phyloP scores from a whole-genome alignment of 495 filamentous ascomycete species.

The Lasiosphaeria hispida region DNA sequence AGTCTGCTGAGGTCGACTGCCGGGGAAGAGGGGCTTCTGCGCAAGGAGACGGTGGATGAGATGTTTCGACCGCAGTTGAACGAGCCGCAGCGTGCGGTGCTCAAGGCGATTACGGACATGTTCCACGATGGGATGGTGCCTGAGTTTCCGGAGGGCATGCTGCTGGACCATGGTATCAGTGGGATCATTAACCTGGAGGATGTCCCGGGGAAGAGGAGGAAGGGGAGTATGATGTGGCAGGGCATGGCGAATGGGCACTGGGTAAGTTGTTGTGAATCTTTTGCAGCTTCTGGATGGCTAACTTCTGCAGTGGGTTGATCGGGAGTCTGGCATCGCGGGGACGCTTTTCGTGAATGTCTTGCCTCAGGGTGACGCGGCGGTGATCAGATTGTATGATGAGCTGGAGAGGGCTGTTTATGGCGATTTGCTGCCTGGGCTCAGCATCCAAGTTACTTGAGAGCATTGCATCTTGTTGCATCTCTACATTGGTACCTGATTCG shows the following conservation, averaged over 20 bases:
- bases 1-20: constrained; percentile 36
- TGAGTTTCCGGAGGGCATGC: constrained; percentile 19
- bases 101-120: constrained; percentile 9
- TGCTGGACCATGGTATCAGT: constrained; percentile 24
- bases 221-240: constrained; percentile 37
- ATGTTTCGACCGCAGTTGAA: constrained; percentile 55
- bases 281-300: neutral
- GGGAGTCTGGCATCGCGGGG: constrained; percentile 29
- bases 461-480: too few relatives aligned
- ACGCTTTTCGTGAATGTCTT: constrained; percentile 28
- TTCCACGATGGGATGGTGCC: constrained; percentile 15
- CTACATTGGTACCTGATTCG: too few relatives aligned
- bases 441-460: too few relatives aligned
- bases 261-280: constrained; percentile 23
- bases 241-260: constrained; percentile 31
- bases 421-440: too few relatives aligned
- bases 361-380: constrained; percentile 24
- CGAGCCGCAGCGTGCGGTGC: constrained; percentile 21
- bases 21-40: constrained; percentile 14
- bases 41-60: constrained; percentile 37
- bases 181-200: constrained; percentile 32
- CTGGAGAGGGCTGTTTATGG: constrained; percentile 34
- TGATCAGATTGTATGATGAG: constrained; percentile 26
- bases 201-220: constrained; percentile 29
- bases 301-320: constrained; percentile 36